phyloP scores from a whole-genome alignment of 2,329 filamentous ascomycete genomes.

The Pseudogymnoascus sp. region DNA sequence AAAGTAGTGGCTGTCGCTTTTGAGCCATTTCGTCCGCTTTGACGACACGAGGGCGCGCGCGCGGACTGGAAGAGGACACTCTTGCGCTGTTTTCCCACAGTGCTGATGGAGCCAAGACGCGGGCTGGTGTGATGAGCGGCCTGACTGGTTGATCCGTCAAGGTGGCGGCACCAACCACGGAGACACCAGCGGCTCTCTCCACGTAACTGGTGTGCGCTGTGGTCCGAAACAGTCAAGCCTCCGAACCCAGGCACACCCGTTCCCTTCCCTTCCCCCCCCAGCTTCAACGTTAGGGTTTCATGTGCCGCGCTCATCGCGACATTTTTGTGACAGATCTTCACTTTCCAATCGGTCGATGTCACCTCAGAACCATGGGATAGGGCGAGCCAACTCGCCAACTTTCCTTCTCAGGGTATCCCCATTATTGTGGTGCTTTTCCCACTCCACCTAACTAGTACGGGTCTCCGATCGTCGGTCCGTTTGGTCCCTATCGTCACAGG shows the following conservation, averaged over 20 bases:
- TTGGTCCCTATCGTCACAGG: conserved; percentile 2
- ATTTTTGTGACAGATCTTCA: conserved; percentile 6
- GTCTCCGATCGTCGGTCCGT: neutral
- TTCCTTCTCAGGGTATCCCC: neutral
- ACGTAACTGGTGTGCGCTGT: neutral
- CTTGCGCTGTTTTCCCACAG: neutral
- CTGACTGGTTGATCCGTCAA: conserved; percentile 3
- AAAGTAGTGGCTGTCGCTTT: conserved; percentile 4
- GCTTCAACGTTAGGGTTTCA: neutral
- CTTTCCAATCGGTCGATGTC: neutral
- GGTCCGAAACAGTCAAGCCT: conserved; percentile 6
- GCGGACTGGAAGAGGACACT: neutral
- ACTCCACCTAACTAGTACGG: neutral
- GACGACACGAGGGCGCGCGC: neutral
- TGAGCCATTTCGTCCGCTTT: neutral
- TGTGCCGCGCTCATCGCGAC: conserved; percentile 6
- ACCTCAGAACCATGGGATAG: conserved; percentile 2
- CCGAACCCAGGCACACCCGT: conserved; percentile 5
- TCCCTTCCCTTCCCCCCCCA: neutral
- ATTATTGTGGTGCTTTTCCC: conserved; percentile 4
- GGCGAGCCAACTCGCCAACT: neutral
- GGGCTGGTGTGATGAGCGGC: neutral
- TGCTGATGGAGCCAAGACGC: neutral
- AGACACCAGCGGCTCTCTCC: neutral
- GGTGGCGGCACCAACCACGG: conserved; percentile 3